Evolutionary conservation across 1,284 basidiomycete genomes (phyloP), one percentile per base, ranked within the genome.

Genomic region (Trametes polyzona): DNA sequence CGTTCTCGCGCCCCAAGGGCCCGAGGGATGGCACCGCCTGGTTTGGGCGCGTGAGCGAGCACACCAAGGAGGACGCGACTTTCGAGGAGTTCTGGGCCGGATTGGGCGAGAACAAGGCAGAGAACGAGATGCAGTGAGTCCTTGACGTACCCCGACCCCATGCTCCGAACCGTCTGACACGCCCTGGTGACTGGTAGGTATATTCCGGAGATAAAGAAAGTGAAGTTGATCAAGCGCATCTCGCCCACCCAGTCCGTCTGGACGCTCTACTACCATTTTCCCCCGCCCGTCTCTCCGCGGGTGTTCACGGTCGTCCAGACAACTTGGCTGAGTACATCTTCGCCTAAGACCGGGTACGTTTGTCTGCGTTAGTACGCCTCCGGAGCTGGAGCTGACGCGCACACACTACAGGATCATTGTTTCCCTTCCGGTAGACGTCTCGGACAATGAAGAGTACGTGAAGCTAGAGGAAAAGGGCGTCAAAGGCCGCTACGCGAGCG

Each of bases 281-380:
- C 82, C 0, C 80, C 86, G 2, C 83, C 87, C 0, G 73, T 92
- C 16, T 86, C 88, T 3, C 83, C 88, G 10, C 83, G 90, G 12
- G 80, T 89, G 19, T 92, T 91, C 71, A 91, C 89, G 1, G 87
- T 87, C 27, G 71, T 91, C 26, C 88, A 90, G 68, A 80, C 86
- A 16, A 76, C 76, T 7, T 77, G 84, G 59, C 71, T 87, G 26
- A 73, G 76, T 40, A 76, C 80, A 43, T 70, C 71, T 14, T 73
- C 77, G 42, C 80, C 82, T 23, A 79, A 78, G 56, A 80, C 76
- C 40, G 88, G 87, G 88, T 89, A 63, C 29, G 37, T 65, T 19
- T 39, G 27, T 33, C 57, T 17, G 47, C 35, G 40, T n/a, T 2
- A 36, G 23, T 36, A n/a, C n/a, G n/a, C 11, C 24, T 41, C 37